Percentiles rank a stretch among this genome's conserved stretches.
Conservation (phyloP, 2,329 filamentous ascomycete species). For the Beauveria asiatica region DNA sequence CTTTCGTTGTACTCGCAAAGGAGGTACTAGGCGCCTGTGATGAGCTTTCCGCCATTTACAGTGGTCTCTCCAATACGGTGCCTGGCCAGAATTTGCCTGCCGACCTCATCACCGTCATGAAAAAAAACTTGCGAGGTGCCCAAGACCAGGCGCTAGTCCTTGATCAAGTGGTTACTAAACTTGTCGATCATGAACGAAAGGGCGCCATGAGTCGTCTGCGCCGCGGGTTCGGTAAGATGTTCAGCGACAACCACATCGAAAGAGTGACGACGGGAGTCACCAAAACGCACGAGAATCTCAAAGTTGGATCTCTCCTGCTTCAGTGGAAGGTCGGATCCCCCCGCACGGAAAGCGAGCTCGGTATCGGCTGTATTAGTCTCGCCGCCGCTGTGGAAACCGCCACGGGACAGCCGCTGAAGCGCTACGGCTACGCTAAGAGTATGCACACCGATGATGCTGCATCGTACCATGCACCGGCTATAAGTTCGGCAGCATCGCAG, state of each 20-base stretch:
- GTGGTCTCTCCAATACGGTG: constrained; percentile 49
- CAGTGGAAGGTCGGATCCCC: constrained; percentile 55
- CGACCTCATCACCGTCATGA: constrained; percentile 56
- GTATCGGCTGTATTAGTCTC: constrained; percentile 60
- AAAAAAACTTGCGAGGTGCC: constrained; percentile 53
- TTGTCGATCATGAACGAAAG: constrained; percentile 54
- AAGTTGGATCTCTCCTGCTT: constrained; percentile 56
- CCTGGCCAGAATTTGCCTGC: constrained; percentile 44
- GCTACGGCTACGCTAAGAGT: constrained; percentile 11
- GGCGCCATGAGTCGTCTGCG: constrained; percentile 51
- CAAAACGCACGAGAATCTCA: constrained; percentile 51
- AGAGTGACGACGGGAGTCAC: constrained; percentile 49
- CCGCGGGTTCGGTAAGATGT: constrained; percentile 55
- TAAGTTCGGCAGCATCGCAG: constrained; percentile 6
- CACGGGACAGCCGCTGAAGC: constrained; percentile 37
- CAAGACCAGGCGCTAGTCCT: constrained; percentile 53
- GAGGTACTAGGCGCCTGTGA: constrained; percentile 61
- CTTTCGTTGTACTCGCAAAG: constrained; percentile 37
- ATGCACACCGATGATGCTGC: constrained; percentile 9
- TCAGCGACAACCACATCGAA: constrained; percentile 51
- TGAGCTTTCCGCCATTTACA: constrained; percentile 60
- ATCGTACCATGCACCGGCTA: neutral
- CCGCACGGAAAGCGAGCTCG: constrained; percentile 50
- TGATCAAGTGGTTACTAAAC: constrained; percentile 53
- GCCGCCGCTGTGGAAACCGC: constrained; percentile 35